Evolutionary conservation across 1,284 basidiomycete genomes (phyloP), one percentile per base, ranked within the genome.

Genomic region (Ganoderma multipileum): DNA sequence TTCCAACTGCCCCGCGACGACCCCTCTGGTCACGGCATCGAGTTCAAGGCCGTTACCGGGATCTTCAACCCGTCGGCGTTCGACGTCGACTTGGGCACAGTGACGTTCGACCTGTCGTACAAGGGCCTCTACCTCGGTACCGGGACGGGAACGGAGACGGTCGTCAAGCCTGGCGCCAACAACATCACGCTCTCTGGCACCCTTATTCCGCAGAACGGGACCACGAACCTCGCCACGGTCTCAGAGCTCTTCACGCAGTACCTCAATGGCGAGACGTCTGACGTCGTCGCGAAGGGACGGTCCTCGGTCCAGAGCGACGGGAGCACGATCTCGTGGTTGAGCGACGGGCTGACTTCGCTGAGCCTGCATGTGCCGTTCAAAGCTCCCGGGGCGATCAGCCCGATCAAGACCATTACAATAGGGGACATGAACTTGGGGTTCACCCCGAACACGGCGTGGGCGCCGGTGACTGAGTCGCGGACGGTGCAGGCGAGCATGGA

Each of bases 1-100:
- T 86, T 95, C 73, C 86, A 89, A 65, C 81, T 95, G n/a, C 93
- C 93, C 0, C 87, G 87, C 50, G 91, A 94, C 74, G 86, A 87
- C 77, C 87, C 90, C 2, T 81, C 79, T 0, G 91, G 91, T 0
- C 91, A 90, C 57, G 93, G 93, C 41, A 90, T 95, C 75, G 80
- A 91, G 74, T 91, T 91, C 71, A 75, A 83, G 42, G 87, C 91
- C 16, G 81, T 84, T 14, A 93, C 90, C 0, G 77, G 82, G 63
- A 76, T 95, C 58, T 83, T 77, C 57, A 95, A 95, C 76, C 84
- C 87, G 26, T 93, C 89, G 75, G 90, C 92, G 1, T 94, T 95
- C 76, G 82, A 86, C 44, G 83, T 95, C 64, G 83, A 89, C 76
- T 83, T 95, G 39, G 93, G 92, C 33, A 90, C 88, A 1, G 87